Percentiles rank a stretch among this genome's conserved stretches.
Evolutionary conservation across 495 filamentous ascomycete genomes (phyloP).

Genomic region (Penicillium soppii): DNA sequence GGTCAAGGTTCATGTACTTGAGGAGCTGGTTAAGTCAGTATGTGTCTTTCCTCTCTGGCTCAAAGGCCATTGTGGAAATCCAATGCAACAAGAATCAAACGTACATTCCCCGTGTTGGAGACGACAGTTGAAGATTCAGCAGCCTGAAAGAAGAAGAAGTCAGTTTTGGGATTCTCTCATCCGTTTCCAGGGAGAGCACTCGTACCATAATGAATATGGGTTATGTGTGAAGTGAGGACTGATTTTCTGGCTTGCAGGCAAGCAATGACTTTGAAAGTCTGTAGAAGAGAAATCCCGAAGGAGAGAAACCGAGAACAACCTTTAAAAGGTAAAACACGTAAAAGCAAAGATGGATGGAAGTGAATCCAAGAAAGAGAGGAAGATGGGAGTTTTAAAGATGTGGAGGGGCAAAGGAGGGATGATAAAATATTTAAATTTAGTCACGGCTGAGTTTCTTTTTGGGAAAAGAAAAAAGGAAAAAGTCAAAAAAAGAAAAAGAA

Average conservation of each 20-base stretch:
- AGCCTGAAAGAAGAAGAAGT: conserved; percentile 35
- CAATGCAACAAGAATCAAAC: conserved; percentile 39
- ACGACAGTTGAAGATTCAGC: conserved; percentile 52
- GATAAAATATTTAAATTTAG: conserved; percentile 37
- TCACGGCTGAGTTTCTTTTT: conserved; percentile 23
- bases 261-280: conserved; percentile 15
- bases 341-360: conserved; percentile 22
- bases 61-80: conserved; percentile 35
- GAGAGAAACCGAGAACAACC: conserved; percentile 2
- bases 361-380: conserved; percentile 25
- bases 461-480: conserved; percentile 8
- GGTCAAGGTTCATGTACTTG: conserved; percentile 89
- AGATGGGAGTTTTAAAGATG: conserved; percentile 30
- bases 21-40: conserved; percentile 65
- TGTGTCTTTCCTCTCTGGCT: conserved; percentile 35
- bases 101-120: conserved; percentile 71
- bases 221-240: conserved; percentile 40
- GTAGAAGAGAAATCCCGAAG: conserved; percentile 16
- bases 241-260: conserved; percentile 20
- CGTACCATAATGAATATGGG: conserved; percentile 47
- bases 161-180: neutral
- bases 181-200: neutral
- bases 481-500: conserved; percentile 2
- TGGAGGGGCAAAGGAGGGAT: conserved; percentile 17
- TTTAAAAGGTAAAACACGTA: conserved; percentile 1